Conservation (phyloP, 2,329 filamentous ascomycete species). For the Alternaria gaisen region DNA sequence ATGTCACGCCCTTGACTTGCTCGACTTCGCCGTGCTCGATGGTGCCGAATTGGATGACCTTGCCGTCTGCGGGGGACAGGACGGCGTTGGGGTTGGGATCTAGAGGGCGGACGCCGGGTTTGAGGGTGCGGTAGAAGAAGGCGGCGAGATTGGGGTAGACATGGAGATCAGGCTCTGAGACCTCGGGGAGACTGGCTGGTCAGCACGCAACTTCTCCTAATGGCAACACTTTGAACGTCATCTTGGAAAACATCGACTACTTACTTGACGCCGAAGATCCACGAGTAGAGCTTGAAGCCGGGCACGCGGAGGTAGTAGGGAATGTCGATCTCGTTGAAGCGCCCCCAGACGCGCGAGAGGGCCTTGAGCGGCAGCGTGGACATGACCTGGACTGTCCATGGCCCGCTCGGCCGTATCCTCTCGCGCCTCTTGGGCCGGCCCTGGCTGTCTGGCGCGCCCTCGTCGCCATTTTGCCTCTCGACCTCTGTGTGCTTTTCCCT, state of each 20-base stretch:
- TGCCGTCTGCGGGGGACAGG: slow-evolving; percentile 88
- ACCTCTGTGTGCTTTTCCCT: slow-evolving; percentile 56
- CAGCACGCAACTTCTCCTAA: slow-evolving; percentile 12
- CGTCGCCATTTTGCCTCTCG: slow-evolving; percentile 56
- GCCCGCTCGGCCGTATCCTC: slow-evolving; percentile 80
- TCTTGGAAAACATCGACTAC: slow-evolving; percentile 20
- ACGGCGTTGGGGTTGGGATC: slow-evolving; percentile 82
- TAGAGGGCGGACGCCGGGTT: slow-evolving; percentile 85
- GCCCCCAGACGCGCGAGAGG: slow-evolving; percentile 86
- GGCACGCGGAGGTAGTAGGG: slow-evolving; percentile 88
- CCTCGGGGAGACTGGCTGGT: slow-evolving; percentile 74
- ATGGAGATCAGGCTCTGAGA: slow-evolving; percentile 87
- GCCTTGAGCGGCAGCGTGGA: slow-evolving; percentile 91
- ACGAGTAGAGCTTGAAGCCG: slow-evolving; percentile 91
- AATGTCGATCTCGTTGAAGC: slow-evolving; percentile 87
- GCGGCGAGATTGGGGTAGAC: slow-evolving; percentile 90
- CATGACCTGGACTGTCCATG: slow-evolving; percentile 95
- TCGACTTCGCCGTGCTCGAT: slow-evolving; percentile 96
- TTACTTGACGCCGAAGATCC: slow-evolving; percentile 84
- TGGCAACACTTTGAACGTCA: no score
- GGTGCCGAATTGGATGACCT: slow-evolving; percentile 87
- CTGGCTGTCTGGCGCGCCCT: slow-evolving; percentile 50
- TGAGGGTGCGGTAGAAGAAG: slow-evolving; percentile 96
- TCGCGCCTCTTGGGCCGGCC: slow-evolving; percentile 62
- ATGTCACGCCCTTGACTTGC: slow-evolving; percentile 98